Base-by-base conservation (phyloP, 2,329 filamentous ascomycete species). In the Ceratocystis destructans region DNA sequence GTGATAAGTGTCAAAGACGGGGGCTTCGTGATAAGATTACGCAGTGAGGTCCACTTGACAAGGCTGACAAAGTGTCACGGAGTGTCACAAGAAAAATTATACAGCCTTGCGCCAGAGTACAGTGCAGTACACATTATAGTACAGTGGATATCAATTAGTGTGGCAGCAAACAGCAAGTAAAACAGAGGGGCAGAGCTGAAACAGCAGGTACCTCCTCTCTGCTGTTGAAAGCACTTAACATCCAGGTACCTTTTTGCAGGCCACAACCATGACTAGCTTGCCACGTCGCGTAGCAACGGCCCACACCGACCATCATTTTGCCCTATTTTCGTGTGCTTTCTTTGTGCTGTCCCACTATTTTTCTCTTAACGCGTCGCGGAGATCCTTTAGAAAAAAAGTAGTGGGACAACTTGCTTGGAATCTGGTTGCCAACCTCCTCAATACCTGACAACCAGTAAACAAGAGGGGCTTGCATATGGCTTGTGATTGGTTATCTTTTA, bases 401-500 rank as follows among this genome's bases (percentile, higher is more conserved):
- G 61, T 50, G 61, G 61, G 44, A 41, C 28, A n/a, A 45, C 31
- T 28, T 41, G 25, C 20, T 5, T 48, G 37, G 62, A 33, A 62
- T 53, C 50, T 28, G 17, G 44, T 61, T 63, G n/a, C 66, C 66
- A 68, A 45, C 66, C 66, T 66, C 66, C 66, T 33, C 15, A 65
- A 64, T 66, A 66, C 45, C 33, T 3, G 57, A 53, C 28, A 20
- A 41, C 33, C 62, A 64, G 61, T 68, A 66, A 68, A 68, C 37
- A 68, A 37, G 65, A 41, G n/a, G 37, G 31, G 57, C 20, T 7
- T 22, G n/a, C 37, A 41, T n/a, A 6, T n/a, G 41, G 22, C n/a
- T n/a, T 65, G 59, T 69, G 62, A 69, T 69, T 68, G 67, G 67
- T 28, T 64, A 64, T 57, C 17, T 44, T 67, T 22, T 37, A 59